phyloP scores from a whole-genome alignment of 768 basidiomycete genomes.

The Vararia minispora region DNA sequence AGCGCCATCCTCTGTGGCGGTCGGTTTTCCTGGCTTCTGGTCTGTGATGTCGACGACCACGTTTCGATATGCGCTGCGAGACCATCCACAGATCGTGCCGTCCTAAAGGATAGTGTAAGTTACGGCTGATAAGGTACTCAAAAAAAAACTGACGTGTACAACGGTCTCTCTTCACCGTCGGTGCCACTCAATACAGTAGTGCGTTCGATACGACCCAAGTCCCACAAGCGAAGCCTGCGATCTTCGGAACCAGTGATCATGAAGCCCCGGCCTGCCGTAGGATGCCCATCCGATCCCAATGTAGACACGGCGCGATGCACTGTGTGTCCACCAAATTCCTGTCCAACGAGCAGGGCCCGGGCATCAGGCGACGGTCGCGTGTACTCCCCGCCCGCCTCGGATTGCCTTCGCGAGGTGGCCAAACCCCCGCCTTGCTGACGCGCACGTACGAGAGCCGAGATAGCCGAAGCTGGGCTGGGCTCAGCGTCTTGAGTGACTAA shows the following conservation, averaged over 20 bases:
- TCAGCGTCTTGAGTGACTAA: constrained; percentile 45
- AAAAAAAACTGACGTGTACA: constrained; percentile 51
- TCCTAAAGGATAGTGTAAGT: constrained; percentile 16
- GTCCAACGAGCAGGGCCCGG: constrained; percentile 56
- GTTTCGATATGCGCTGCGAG: constrained; percentile 50
- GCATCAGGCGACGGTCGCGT: constrained; percentile 52
- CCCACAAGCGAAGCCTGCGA: constrained; percentile 80
- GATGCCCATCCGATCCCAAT: constrained; percentile 9
- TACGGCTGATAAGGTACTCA: constrained; percentile 1
- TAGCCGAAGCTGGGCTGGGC: constrained; percentile 56
- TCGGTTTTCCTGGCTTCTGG: constrained; percentile 44
- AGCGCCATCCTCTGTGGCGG: constrained; percentile 67
- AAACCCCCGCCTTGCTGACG: constrained; percentile 32
- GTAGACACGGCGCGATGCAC: constrained; percentile 19
- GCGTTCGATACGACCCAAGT: constrained; percentile 59
- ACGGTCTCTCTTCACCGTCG: constrained; percentile 69
- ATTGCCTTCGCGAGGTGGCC: constrained; percentile 13
- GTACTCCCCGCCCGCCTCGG: constrained; percentile 21
- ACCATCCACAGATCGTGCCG: constrained; percentile 27
- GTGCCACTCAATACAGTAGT: constrained; percentile 73
- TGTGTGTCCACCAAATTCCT: constrained; percentile 67
- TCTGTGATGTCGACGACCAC: constrained; percentile 36
- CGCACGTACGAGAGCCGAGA: constrained; percentile 69
- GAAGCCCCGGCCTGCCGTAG: constrained; percentile 40
- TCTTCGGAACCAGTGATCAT: constrained; percentile 89